These are phyloP conservation scores for Colletotrichum somersetense DNA, from an alignment of 2,329 filamentous ascomycete genomes.

Conservation along the genomic window DNA sequence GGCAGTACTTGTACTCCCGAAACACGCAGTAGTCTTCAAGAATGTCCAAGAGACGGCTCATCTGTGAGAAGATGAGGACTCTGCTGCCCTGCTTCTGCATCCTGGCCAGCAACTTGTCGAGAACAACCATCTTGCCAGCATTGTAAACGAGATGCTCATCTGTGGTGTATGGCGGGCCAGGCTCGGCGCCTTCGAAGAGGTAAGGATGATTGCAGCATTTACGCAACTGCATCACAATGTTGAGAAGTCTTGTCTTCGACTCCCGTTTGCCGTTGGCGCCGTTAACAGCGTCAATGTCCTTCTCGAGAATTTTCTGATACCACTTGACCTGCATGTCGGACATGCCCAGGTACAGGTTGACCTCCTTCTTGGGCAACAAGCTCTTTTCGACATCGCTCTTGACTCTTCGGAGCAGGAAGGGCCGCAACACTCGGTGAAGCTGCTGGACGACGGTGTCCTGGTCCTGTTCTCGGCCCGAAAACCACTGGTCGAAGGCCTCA, in stretches of 20 bases:
- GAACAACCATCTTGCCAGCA: constrained; percentile 95
- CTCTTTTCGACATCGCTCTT: constrained; percentile 99
- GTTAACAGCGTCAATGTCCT: constrained; percentile 98
- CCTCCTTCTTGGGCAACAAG: constrained; percentile 94
- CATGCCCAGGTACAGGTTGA: constrained; percentile 98
- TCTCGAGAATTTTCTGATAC: constrained; percentile 99
- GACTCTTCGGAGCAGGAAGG: constrained; percentile 94
- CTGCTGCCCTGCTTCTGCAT: constrained; percentile 89
- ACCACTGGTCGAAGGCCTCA: constrained; percentile 98
- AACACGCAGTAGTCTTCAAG: constrained; percentile 99
- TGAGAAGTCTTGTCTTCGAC: constrained; percentile 95
- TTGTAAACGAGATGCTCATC: constrained; percentile 96
- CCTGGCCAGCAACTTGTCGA: constrained; percentile 89
- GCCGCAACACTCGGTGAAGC: constrained; percentile 90
- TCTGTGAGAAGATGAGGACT: constrained; percentile 99
- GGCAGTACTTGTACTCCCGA: constrained; percentile 93
- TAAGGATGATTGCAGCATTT: constrained; percentile 99
- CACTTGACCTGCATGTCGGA: constrained; percentile 99
- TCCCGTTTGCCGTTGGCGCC: constrained; percentile 96
- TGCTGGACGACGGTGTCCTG: constrained; percentile 97
- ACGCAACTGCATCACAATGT: constrained; percentile 99
- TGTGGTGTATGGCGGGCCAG: constrained; percentile 96
- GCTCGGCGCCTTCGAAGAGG: constrained; percentile 96
- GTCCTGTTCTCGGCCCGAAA: constrained; percentile 88
- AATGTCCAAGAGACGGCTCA: constrained; percentile 97